phyloP scores from a whole-genome alignment of 768 basidiomycete genomes.

The Hygrocybe coccinea region DNA sequence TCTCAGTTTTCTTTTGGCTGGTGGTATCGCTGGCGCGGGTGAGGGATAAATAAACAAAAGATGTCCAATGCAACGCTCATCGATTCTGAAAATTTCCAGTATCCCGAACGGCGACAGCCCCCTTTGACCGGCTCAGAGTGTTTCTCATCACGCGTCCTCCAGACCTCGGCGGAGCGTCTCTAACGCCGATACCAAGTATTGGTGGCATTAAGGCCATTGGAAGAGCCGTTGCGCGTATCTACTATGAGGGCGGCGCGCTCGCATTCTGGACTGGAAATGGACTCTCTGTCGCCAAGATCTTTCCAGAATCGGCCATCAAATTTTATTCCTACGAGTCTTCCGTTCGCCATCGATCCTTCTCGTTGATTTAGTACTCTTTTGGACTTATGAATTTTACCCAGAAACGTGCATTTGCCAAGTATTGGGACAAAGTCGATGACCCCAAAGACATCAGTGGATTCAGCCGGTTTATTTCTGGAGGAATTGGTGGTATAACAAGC shows the following conservation, averaged over 20 bases:
- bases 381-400: slow-evolving; percentile 28
- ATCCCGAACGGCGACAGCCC: slow-evolving; percentile 93
- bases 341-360: slow-evolving; percentile 47
- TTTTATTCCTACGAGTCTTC: slow-evolving; percentile 94
- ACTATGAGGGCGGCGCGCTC: slow-evolving; percentile 80
- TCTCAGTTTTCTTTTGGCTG: slow-evolving; percentile 86
- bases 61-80: slow-evolving; percentile 25
- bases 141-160: slow-evolving; percentile 89
- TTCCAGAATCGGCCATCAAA: slow-evolving; percentile 98
- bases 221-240: slow-evolving; percentile 74
- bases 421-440: slow-evolving; percentile 90
- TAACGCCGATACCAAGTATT: slow-evolving; percentile 41
- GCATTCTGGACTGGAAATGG: slow-evolving; percentile 99
- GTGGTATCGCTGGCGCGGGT: slow-evolving; percentile 94
- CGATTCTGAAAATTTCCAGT: slow-evolving; percentile 53
- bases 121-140: slow-evolving; percentile 94
- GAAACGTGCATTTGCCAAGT: slow-evolving; percentile 92
- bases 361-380: not conserved
- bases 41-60: slow-evolving; percentile 22
- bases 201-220: slow-evolving; percentile 60
- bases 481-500: slow-evolving; percentile 90
- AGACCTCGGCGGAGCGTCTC: slow-evolving; percentile 55
- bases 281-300: slow-evolving; percentile 90
- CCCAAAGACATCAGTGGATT: slow-evolving; percentile 81
- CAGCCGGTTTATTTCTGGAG: slow-evolving; percentile 92